These are phyloP conservation scores for Leishmania guyanensis DNA, from an alignment of 208 protist genomes.

Conservation along the genomic window DNA sequence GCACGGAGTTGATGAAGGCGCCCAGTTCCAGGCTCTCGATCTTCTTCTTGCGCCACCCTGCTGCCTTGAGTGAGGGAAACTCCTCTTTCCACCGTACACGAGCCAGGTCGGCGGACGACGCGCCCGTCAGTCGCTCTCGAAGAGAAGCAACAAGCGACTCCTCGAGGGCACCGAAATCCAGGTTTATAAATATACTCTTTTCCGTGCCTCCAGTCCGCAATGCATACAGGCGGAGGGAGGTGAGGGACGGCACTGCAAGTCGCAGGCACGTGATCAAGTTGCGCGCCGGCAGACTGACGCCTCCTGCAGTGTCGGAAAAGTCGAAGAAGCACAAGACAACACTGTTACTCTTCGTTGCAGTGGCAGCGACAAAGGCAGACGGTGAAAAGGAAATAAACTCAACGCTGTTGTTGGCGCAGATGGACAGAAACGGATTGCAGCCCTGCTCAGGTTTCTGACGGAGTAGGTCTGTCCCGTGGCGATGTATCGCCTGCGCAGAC, in stretches of 20 bases:
- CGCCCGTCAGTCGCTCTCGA: neutral
- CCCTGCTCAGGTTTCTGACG: conserved; percentile 30
- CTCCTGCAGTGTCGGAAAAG: conserved; percentile 34
- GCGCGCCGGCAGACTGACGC: conserved; percentile 41
- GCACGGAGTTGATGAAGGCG: conserved; percentile 86
- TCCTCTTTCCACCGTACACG: conserved; percentile 16
- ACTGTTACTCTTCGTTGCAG: neutral
- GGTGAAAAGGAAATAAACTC: conserved; percentile 36
- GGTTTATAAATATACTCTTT: conserved; percentile 43
- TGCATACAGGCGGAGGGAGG: conserved; percentile 41
- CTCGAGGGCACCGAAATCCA: conserved; percentile 39
- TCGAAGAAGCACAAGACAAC: conserved; percentile 49
- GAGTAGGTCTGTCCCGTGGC: conserved; percentile 30
- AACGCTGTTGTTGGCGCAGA: neutral
- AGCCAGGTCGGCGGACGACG: conserved; percentile 6
- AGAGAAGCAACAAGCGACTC: conserved; percentile 13
- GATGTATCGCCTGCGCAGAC: conserved; percentile 28
- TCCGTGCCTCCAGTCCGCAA: conserved; percentile 43
- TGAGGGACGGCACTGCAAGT: conserved; percentile 42
- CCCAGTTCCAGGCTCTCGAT: conserved; percentile 64
- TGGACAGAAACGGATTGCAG: conserved; percentile 55
- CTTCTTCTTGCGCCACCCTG: conserved; percentile 48
- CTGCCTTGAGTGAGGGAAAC: conserved; percentile 33
- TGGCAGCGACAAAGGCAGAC: neutral
- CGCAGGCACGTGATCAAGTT: conserved; percentile 71